phyloP scores from a whole-genome alignment of 1,284 basidiomycete genomes.

The Austroboletus novae-zelandiae region DNA sequence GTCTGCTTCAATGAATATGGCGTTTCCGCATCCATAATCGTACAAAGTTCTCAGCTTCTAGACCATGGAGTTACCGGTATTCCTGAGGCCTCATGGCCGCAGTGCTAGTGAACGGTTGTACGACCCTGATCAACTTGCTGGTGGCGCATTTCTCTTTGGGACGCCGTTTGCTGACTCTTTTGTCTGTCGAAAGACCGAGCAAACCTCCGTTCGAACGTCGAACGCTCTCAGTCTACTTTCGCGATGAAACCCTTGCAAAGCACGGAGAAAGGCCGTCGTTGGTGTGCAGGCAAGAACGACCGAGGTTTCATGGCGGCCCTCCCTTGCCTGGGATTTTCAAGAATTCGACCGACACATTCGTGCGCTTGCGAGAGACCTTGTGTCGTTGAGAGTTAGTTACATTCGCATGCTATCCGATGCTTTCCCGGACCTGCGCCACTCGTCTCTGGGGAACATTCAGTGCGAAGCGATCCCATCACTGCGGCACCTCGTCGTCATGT shows the following conservation, averaged over 20 bases:
- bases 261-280: slow-evolving; percentile 54
- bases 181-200: slow-evolving; percentile 57
- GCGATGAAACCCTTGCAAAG: slow-evolving; percentile 49
- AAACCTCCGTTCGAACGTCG: slow-evolving; percentile 54
- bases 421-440: slow-evolving; percentile 56
- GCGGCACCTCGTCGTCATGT: slow-evolving; percentile 64
- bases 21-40: no score
- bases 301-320: slow-evolving; percentile 61
- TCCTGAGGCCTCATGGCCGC: slow-evolving; percentile 7
- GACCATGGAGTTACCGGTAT: no score
- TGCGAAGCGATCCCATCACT: slow-evolving; percentile 61
- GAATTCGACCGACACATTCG: slow-evolving; percentile 69
- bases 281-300: slow-evolving; percentile 59
- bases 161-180: slow-evolving; percentile 36
- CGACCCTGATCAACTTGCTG: background rate
- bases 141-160: background rate
- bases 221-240: slow-evolving; percentile 68
- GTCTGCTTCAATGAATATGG: background rate
- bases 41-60: no score
- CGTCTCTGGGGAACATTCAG: slow-evolving; percentile 55
- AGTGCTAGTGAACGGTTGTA: background rate
- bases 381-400: slow-evolving; percentile 68
- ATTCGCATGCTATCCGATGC: slow-evolving; percentile 58
- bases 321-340: slow-evolving; percentile 65
- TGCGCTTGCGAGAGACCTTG: slow-evolving; percentile 68